Evolutionary conservation across 2,329 filamentous ascomycete genomes (phyloP), one percentile per base, ranked within the genome.

Genomic region (Neofusicoccum cordaticola): DNA sequence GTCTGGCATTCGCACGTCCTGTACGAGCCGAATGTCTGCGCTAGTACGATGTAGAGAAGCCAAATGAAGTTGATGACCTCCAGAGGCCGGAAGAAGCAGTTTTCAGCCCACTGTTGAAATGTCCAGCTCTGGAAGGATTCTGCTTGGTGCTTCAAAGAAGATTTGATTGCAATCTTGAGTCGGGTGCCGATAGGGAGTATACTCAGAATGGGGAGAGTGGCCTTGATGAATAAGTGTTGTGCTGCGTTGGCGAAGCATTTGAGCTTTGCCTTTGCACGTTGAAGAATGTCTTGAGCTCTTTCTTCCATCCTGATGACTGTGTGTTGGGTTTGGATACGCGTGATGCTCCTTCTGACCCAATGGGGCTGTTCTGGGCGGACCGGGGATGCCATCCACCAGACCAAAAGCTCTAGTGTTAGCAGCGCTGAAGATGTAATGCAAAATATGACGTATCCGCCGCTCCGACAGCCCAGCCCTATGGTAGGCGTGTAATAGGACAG

Each of bases 401-500:
- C 71, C 1, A 69, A 41, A 67, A 79, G 74, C 52, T 81, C 79
- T 2, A 75, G 62, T 15, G 78, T 61, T n/a, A 81, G 68, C 2
- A 79, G 68, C 0, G 72, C 70, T 0, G 75, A 63, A 5, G 74
- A 69, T 2, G 77, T 62, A 19, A 69, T 50, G 27, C 74, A 71
- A 65, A 80, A 82, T 15, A 82, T 73, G n/a, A 77, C 72, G 65
- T 82, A 82, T 3, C 78, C 79, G 1, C 79, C 79, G 44, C 77
- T 67, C 6, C 75, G 71, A 51, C 75, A 81, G 0, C 79, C 79
- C 0, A 82, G 70, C 0, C 81, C 80, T 0, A 82, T 79, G 0
- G 80, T 82, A 0, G 81, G 81, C 0, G 80, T 82, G 66, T 75
- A 79, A 66, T 71, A 82, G 8, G 76, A 78, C 17, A 82, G 66